Base-by-base conservation (phyloP, 768 basidiomycete species). In the Trametes maxima region DNA sequence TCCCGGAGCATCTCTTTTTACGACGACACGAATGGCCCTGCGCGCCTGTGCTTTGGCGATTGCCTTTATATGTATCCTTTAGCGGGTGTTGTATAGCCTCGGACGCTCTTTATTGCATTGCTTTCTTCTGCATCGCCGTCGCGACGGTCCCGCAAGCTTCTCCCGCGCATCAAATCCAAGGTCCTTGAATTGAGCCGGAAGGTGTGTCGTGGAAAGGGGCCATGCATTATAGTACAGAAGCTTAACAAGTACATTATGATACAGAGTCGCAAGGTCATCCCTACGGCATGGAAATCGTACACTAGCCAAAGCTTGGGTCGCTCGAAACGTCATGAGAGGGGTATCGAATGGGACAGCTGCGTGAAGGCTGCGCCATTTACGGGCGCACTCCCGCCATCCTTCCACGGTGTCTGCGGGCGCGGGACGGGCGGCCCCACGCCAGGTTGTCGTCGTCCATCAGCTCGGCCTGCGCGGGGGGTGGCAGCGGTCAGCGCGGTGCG, bases 381-480 rank as follows among this genome's bases (percentile, higher is more conserved):
- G 46, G 10, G 22, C 24, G 21, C 46, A 24, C 19, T 24, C 22
- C 11, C 10, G 10, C 24, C 49, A 17, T 6, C 19, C 12, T 17
- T 19, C 16, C 33, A 45, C 46, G 59, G 33, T 54, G 50, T 17
- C 44, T 51, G 49, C 49, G n/a, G 24, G 43, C 19, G 39, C 59
- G 53, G 16, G 60, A 51, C 19, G 62, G 62, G 16, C 57, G 52
- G n/a, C 67, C 67, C 67, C 67, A 68, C 3, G 64, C 58, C 17
- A 56, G 49, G 62, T 68, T 63, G 35, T 68, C 67, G 48, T 68
- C 67, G 42, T 68, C 67, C 40, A 68, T 47, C 64, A 68, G 54
- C 62, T 68, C 67, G 14, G 67, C 67, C 62, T 59, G 43, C 17
- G 17, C 1, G 21, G 25, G 40, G 16, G 13, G n/a, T 54, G 21